Percentiles rank a stretch among this genome's conserved stretches.
These are phyloP conservation scores for Bolboschoenoplectus hybrid DNA, from an alignment of 202 grass and related monocot genomes.

Conservation along the genomic window DNA sequence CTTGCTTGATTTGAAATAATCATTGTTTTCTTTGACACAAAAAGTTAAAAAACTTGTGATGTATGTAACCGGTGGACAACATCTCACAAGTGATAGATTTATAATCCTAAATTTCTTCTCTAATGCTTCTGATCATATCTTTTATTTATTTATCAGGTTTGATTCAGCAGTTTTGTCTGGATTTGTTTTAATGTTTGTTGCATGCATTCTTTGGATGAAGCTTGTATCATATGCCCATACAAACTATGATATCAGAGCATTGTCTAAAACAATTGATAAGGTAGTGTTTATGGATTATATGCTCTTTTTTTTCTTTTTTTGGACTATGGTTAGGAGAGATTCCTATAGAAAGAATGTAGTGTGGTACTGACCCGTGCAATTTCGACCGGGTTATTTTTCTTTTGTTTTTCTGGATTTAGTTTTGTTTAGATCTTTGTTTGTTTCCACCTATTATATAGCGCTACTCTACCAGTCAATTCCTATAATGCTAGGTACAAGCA, in stretches of 20 bases:
- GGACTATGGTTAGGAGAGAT: neutral
- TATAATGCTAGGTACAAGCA: neutral
- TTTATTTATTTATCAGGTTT: conserved; percentile 59
- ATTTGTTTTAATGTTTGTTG: conserved; percentile 83
- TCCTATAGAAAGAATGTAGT: neutral
- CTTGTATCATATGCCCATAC: conserved; percentile 96
- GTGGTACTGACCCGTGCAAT: neutral
- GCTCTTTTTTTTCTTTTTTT: neutral
- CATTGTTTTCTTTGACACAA: neutral
- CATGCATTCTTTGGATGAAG: conserved; percentile 92
- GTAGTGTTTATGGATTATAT: conserved; percentile 44
- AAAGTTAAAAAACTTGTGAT: neutral
- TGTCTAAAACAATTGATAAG: conserved; percentile 73
- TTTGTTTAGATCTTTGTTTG: conserved; percentile 13
- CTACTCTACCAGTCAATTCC: neutral
- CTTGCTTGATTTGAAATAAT: conserved; percentile 18
- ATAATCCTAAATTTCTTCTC: neutral
- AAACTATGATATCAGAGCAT: conserved; percentile 92
- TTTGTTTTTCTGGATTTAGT: neutral
- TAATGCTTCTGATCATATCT: neutral
- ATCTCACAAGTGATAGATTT: neutral
- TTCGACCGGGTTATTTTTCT: neutral
- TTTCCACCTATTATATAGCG: neutral
- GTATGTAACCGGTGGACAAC: neutral
- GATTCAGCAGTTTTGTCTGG: conserved; percentile 91